These are phyloP conservation scores for Leptographium radiaticola DNA, from an alignment of 2,329 filamentous ascomycete genomes.

Conservation along the genomic window DNA sequence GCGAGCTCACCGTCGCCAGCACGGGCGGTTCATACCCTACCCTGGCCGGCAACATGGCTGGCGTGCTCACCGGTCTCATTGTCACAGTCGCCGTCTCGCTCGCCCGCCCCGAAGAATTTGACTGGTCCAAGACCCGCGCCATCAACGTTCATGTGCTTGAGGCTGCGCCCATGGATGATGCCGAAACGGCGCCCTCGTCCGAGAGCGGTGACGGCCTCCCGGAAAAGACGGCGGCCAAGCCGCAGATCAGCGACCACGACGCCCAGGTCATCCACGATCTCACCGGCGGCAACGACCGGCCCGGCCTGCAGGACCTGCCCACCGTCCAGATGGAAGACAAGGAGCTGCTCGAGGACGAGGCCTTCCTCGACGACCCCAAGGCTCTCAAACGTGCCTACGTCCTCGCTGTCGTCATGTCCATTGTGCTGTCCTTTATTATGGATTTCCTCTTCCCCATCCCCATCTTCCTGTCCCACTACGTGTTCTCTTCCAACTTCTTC, in stretches of 20 bases:
- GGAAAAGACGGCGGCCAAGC: not conserved
- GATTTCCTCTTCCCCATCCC: not conserved
- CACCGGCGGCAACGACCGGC: not conserved
- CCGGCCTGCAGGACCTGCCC: not conserved
- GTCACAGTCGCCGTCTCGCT: not conserved
- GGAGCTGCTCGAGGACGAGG: not conserved
- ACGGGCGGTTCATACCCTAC: conserved; percentile 23
- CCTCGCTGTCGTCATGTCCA: conserved; percentile 14
- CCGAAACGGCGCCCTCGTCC: not conserved
- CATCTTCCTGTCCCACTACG: not conserved
- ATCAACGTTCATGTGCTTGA: conserved; percentile 3
- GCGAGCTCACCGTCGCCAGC: conserved; percentile 20
- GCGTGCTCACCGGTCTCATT: not conserved
- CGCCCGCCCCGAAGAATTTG: not conserved
- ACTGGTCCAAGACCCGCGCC: conserved; percentile 17
- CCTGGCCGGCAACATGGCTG: conserved; percentile 23
- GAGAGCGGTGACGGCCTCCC: not conserved
- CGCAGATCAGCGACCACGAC: not conserved
- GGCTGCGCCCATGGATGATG: not conserved
- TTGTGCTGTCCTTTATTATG: conserved; percentile 8
- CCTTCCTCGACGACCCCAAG: not conserved
- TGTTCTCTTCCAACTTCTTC: not conserved
- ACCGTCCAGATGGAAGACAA: not conserved
- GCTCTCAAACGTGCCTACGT: not conserved
- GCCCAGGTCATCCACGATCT: not conserved